Conservation (phyloP, 805 yeast genomes). For the Lipomyces lipofer region DNA sequence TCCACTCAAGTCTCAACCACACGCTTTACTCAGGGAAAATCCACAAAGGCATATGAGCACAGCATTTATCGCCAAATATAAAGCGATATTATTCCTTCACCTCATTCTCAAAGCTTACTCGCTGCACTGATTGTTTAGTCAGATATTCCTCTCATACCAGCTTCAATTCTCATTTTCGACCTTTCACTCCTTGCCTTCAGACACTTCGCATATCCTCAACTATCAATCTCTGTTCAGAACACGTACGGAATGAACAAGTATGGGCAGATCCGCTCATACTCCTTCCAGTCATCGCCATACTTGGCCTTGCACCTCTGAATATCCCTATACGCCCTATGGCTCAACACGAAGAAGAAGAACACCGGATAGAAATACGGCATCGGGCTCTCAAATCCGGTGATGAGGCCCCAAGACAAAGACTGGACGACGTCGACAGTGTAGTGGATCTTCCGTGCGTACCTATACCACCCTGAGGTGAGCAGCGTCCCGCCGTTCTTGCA, state of each 20-base stretch:
- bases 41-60: no score
- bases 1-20: no score
- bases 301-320: conserved; percentile 77
- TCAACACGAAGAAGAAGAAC: conserved; percentile 82
- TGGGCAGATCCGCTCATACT: conserved; percentile 83
- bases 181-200: no score
- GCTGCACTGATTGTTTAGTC: no score
- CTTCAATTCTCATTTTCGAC: no score
- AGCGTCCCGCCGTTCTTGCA: conserved; percentile 83
- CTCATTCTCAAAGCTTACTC: no score
- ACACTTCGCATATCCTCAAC: no score
- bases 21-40: no score
- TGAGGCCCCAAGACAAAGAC: conserved; percentile 86
- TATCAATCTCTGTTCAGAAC: conserved; percentile 16
- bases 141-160: no score
- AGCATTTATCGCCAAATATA: no score
- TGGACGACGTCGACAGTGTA: conserved; percentile 93
- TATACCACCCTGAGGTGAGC: conserved; percentile 93
- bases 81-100: no score
- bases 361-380: conserved; percentile 96
- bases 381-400: conserved; percentile 83
- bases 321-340: conserved; percentile 90
- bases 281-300: conserved; percentile 93
- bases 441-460: conserved; percentile 88
- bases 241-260: conserved; percentile 76